Percentiles rank a stretch among this genome's conserved stretches.
phyloP scores from a whole-genome alignment of 345 rosid genomes.

The Mangifera indica region DNA sequence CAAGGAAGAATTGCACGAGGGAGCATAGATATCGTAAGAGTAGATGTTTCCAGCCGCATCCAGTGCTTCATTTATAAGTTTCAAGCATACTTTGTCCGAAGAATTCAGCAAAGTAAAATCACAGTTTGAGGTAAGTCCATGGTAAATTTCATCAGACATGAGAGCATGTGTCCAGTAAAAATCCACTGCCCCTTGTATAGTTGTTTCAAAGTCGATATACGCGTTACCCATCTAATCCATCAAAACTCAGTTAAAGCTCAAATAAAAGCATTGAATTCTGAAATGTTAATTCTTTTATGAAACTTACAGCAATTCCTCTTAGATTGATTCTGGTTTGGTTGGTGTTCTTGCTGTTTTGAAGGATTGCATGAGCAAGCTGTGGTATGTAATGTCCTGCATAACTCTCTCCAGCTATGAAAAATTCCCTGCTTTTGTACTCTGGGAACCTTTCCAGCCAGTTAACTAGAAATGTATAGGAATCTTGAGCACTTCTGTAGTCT shows the following conservation, averaged over 20 bases:
- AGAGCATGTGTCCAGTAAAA: conserved; percentile 24
- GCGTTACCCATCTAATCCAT: conserved; percentile 22
- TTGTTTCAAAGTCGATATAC: conserved; percentile 15
- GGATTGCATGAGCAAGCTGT: conserved; percentile 10
- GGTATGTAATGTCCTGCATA: conserved; percentile 18
- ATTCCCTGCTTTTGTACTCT: conserved; percentile 14
- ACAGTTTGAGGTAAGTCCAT: conserved; percentile 12
- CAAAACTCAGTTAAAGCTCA: neutral
- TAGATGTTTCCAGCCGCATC: conserved; percentile 19
- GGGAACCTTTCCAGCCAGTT: conserved; percentile 19
- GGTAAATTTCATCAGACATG: conserved; percentile 20
- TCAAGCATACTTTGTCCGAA: neutral
- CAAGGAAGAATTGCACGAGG: conserved; percentile 22
- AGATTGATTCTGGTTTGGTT: conserved; percentile 10
- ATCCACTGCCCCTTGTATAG: conserved; percentile 9
- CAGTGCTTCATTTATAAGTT: neutral
- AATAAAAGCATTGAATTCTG: neutral
- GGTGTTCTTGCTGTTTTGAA: neutral
- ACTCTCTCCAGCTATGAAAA: conserved; percentile 18
- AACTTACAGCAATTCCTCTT: conserved; percentile 13
- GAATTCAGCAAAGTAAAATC: neutral
- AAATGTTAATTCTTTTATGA: neutral
- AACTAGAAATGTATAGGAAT: conserved; percentile 7
- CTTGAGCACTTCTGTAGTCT: conserved; percentile 4
- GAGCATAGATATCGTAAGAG: conserved; percentile 20